These are phyloP conservation scores for Chlamydomonas schloesseri DNA, from an alignment of 139 green algal species.

Conservation along the genomic window DNA sequence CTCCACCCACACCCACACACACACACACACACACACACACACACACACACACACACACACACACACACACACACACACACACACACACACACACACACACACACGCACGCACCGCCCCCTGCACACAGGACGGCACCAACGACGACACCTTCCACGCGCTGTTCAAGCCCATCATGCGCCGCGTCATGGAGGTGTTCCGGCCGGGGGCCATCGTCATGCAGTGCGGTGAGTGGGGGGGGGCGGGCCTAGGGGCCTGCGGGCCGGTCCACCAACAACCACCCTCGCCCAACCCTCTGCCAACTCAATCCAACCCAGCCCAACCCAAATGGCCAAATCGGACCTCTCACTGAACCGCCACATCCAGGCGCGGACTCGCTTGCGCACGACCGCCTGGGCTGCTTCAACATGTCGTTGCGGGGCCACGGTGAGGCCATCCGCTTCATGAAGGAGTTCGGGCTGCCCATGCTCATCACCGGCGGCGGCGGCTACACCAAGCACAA, in stretches of 20 bases:
- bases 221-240: conserved; percentile 72
- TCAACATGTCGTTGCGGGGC: conserved; percentile 88
- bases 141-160: conserved; percentile 87
- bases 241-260: too few relatives aligned
- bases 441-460: conserved; percentile 92
- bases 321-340: too few relatives aligned
- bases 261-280: not conserved
- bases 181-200: conserved; percentile 94
- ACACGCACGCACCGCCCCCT: too few relatives aligned
- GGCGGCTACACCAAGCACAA: conserved; percentile 98
- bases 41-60: too few relatives aligned
- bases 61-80: too few relatives aligned
- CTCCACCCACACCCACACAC: too few relatives aligned
- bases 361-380: conserved; percentile 92
- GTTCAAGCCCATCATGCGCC: conserved; percentile 89
- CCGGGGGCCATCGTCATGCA: conserved; percentile 97
- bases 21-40: too few relatives aligned
- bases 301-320: too few relatives aligned
- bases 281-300: not conserved
- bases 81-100: too few relatives aligned
- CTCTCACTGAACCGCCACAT: too few relatives aligned
- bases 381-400: conserved; percentile 92
- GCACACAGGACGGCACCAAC: conserved; percentile 91
- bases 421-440: conserved; percentile 88
- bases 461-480: conserved; percentile 90